Conservation (phyloP, 768 basidiomycete genomes). For the Leccinum incarnatum region DNA sequence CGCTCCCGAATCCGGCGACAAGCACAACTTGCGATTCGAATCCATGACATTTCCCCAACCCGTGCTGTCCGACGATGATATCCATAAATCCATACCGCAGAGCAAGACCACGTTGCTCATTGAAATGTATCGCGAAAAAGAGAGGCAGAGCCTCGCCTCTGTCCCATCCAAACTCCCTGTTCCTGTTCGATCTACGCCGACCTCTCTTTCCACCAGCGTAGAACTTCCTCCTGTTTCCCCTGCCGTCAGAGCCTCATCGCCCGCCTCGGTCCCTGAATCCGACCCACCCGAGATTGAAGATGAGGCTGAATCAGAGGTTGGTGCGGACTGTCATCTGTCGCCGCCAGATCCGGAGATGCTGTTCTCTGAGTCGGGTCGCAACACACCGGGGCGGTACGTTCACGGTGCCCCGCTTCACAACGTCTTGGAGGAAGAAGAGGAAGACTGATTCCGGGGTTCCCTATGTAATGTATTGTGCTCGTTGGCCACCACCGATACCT, state of each 20-base stretch:
- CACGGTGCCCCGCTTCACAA: slow-evolving; percentile 87
- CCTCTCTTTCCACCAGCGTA: slow-evolving; percentile 8
- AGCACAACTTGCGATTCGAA: slow-evolving; percentile 26
- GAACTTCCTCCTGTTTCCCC: slow-evolving; percentile 8
- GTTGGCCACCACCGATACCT: slow-evolving; percentile 27
- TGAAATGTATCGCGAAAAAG: slow-evolving; percentile 80
- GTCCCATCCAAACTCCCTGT: slow-evolving; percentile 36
- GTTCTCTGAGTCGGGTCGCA: slow-evolving; percentile 51
- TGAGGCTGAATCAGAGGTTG: slow-evolving; percentile 29
- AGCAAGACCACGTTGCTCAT: slow-evolving; percentile 78
- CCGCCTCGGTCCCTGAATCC: slow-evolving; percentile 16
- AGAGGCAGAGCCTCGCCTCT: slow-evolving; percentile 38
- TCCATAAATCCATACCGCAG: slow-evolving; percentile 24
- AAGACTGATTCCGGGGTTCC: slow-evolving; percentile 36
- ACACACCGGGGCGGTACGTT: slow-evolving; percentile 68
- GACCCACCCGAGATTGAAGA: slow-evolving; percentile 28
- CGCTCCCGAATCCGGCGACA: slow-evolving; percentile 29
- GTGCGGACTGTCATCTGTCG: slow-evolving; percentile 23
- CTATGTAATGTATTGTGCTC: slow-evolving; percentile 23
- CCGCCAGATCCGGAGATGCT: slow-evolving; percentile 33
- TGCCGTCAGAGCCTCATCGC: slow-evolving; percentile 11
- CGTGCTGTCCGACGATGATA: slow-evolving; percentile 9
- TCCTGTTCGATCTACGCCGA: slow-evolving; percentile 18
- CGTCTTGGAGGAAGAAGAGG: slow-evolving; percentile 80
- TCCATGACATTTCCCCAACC: slow-evolving; percentile 28